Conservation (phyloP, 1,284 basidiomycete genomes). For the Apiotrichum gamsii region DNA sequence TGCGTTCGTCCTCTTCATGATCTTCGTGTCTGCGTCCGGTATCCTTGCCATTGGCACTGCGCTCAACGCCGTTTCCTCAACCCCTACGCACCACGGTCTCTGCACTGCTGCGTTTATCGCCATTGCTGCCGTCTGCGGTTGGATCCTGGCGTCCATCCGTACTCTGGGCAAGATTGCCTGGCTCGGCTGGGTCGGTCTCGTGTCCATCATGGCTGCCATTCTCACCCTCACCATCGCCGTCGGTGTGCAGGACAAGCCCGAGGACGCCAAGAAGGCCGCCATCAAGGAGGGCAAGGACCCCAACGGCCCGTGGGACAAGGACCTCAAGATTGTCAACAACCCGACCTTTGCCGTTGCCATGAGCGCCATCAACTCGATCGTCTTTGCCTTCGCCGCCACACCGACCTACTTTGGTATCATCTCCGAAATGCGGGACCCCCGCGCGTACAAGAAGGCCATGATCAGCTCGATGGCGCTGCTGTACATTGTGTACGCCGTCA, state of each 20-base stretch:
- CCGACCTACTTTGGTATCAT: conserved; percentile 22
- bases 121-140: conserved; percentile 30
- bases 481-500: conserved; percentile 35
- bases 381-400: conserved; percentile 37
- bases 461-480: conserved; percentile 31
- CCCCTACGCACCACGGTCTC: conserved; percentile 27
- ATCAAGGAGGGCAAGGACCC: conserved; percentile 18
- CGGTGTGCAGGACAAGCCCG: conserved; percentile 40
- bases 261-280: conserved; percentile 25
- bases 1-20: conserved; percentile 21
- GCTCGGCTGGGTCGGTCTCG: conserved; percentile 40
- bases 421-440: conserved; percentile 33
- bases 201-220: conserved; percentile 36
- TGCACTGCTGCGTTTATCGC: conserved; percentile 43
- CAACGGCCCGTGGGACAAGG: conserved; percentile 26
- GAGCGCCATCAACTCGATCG: conserved; percentile 37
- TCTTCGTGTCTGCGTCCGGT: conserved; percentile 22
- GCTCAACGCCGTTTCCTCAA: conserved; percentile 40
- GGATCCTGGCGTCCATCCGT: conserved; percentile 34
- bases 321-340: conserved; percentile 19
- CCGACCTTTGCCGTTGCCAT: conserved; percentile 39
- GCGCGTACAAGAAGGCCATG: conserved; percentile 28
- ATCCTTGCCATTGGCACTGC: conserved; percentile 42
- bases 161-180: conserved; percentile 43
- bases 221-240: conserved; percentile 45